Base-by-base conservation (phyloP, 1,284 basidiomycete genomes). In the Ceratobasidium sp. region DNA sequence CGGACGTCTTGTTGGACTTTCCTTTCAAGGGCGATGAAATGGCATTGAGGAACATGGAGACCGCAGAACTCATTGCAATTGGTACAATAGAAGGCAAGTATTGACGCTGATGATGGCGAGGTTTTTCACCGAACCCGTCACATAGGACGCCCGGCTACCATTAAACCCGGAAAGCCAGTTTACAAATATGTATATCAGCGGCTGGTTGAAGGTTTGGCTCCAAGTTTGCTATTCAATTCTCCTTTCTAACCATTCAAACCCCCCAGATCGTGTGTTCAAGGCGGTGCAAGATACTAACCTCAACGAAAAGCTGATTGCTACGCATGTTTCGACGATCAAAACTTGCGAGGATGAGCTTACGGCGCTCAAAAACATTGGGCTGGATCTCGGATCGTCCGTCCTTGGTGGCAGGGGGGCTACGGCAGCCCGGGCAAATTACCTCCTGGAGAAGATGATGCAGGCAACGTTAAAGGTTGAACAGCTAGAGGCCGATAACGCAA, bases 21-120 rank as follows among this genome's bases (percentile, higher is more conserved):
- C 95, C 95, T 0, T 99, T 98, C 91, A 98, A 96, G 84, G 95
- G 94, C 23, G 92, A 96, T 81, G 96, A 98, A 83, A 86, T 87
- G 16, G 88, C 94, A 4, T 83, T 99, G 79, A 90, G 95, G 80
- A 90, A 89, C 35, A 91, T 99, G 90, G 97, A 98, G 83, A 93
- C 95, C 81, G 92, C 94, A 5, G 97, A 98, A 81, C 84, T 99
- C 70, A 95, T 99, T 79, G 88, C 91, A 0, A 93, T 99, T 65
- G 88, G 88, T 8, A 94, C 93, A 18, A 83, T 88, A 54, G 91
- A 96, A 78, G 95, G 95, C 90, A 75, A 74, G 87, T 80, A 20
- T 14, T n/a, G 20, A 1, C 18, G 41, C 18, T 33, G 50, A n/a
- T n/a, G 27, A 46, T 65, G 18, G 54, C 52, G 46, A 50, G 41